Percentiles rank a stretch among this genome's conserved stretches.
These are phyloP conservation scores for Cymbopogon flexuosus DNA, from an alignment of 202 grass and related monocot genomes.

Conservation along the genomic window DNA sequence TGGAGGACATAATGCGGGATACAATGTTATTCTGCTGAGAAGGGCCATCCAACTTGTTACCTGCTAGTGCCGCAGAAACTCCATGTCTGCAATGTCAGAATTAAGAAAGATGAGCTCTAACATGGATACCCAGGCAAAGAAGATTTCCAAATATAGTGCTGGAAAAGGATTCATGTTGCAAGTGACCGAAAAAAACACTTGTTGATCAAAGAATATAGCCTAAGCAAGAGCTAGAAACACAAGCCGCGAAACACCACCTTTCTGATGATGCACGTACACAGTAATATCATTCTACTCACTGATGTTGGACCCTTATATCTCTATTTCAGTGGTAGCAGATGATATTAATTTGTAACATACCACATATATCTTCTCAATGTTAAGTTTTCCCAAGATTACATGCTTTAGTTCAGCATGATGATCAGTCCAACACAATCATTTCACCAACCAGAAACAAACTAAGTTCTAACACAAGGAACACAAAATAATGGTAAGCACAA, in stretches of 20 bases:
- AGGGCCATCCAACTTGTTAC: constrained; percentile 51
- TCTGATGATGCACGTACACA: not conserved
- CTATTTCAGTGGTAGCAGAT: not conserved
- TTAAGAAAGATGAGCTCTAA: constrained; percentile 5
- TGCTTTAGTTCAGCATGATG: not conserved
- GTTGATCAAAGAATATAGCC: not conserved
- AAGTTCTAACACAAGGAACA: not conserved
- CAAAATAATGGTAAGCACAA: not conserved
- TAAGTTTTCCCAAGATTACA: not conserved
- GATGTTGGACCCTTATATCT: not conserved
- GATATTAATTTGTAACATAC: not conserved
- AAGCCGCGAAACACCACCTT: not conserved
- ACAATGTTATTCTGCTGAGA: constrained; percentile 50
- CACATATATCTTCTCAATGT: constrained; percentile 8
- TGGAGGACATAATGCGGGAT: constrained; percentile 40
- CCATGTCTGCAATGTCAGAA: constrained; percentile 50
- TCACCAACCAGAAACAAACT: not conserved
- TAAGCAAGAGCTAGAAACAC: not conserved
- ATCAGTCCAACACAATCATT: not conserved
- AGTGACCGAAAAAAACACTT: not conserved
- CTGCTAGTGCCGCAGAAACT: constrained; percentile 41
- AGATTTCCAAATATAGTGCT: not conserved
- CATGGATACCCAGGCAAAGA: not conserved
- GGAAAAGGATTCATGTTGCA: not conserved
- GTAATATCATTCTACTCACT: not conserved